These are phyloP conservation scores for Alternaria dauci DNA, from an alignment of 2,329 filamentous ascomycete genomes.

Conservation along the genomic window DNA sequence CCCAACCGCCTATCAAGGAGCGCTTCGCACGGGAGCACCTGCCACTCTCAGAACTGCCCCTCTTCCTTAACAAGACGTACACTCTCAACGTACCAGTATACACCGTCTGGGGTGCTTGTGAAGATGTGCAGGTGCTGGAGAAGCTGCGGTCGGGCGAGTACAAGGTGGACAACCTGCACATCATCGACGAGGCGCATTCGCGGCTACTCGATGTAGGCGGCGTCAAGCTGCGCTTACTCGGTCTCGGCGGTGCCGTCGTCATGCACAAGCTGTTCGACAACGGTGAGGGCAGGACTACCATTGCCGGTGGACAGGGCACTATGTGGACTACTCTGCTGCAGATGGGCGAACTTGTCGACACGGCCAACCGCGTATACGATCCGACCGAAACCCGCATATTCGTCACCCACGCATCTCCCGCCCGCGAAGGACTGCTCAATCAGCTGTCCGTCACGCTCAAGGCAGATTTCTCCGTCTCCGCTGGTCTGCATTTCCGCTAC, in stretches of 20 bases:
- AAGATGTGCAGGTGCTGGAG: conserved; percentile 96
- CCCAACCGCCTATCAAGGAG: conserved; percentile 76
- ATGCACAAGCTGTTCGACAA: conserved; percentile 99
- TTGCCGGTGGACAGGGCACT: conserved; percentile 95
- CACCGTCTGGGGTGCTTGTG: conserved; percentile 98
- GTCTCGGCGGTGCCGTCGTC: conserved; percentile 93
- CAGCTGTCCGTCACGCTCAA: conserved; percentile 97
- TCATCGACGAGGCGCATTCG: conserved; percentile 97
- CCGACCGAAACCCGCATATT: conserved; percentile 97
- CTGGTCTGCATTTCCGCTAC: conserved; percentile 96
- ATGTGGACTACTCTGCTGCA: conserved; percentile 99
- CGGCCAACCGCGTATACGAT: conserved; percentile 97
- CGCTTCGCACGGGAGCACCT: conserved; percentile 83
- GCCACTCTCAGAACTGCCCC: conserved; percentile 89
- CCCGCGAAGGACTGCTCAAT: conserved; percentile 94
- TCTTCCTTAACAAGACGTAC: conserved; percentile 85
- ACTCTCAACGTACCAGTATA: conserved; percentile 97
- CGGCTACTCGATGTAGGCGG: conserved; percentile 93
- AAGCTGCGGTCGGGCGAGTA: conserved; percentile 98
- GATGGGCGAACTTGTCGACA: conserved; percentile 98
- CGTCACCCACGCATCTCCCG: conserved; percentile 95
- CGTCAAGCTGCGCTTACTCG: conserved; percentile 92
- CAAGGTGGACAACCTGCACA: conserved; percentile 96
- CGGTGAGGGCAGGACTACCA: conserved; percentile 95
- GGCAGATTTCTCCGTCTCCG: conserved; percentile 97